phyloP scores from a whole-genome alignment of 176 grass and related monocot species.

The Carex scoparia region DNA sequence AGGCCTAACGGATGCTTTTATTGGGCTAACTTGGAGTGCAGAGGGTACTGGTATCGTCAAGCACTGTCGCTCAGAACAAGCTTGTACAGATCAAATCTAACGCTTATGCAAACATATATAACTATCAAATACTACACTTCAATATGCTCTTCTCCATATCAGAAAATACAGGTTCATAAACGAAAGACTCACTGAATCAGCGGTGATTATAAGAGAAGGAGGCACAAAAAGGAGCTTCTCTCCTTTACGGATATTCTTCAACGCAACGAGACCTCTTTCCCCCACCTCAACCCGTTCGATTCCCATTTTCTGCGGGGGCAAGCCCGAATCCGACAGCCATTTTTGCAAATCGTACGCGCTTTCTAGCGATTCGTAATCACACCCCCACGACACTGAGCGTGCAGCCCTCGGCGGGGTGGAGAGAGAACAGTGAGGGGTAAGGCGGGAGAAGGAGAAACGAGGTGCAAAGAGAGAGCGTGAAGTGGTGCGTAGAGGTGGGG shows the following conservation, averaged over 20 bases:
- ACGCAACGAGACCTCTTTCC: conserved; percentile 82
- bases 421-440: neutral
- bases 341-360: conserved; percentile 65
- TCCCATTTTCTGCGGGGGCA: conserved; percentile 64
- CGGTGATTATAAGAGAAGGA: conserved; percentile 75
- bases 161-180: neutral
- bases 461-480: neutral
- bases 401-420: conserved; percentile 25
- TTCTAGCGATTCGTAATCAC: conserved; percentile 88
- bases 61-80: no score
- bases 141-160: neutral
- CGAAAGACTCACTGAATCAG: conserved; percentile 51
- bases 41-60: no score
- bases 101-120: no score
- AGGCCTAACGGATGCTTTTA: no score
- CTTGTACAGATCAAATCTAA: no score
- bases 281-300: conserved; percentile 72
- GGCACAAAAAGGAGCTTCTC: conserved; percentile 99
- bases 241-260: conserved; percentile 85
- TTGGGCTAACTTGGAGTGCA: no score
- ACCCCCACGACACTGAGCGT: conserved; percentile 66
- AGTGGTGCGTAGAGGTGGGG: conserved; percentile 23
- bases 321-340: conserved; percentile 75
- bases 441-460: neutral
- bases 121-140: neutral